Percentiles rank a stretch among this genome's conserved stretches.
These are phyloP conservation scores for Amanita phalloides DNA, from an alignment of 768 basidiomycete species.

Conservation along the genomic window DNA sequence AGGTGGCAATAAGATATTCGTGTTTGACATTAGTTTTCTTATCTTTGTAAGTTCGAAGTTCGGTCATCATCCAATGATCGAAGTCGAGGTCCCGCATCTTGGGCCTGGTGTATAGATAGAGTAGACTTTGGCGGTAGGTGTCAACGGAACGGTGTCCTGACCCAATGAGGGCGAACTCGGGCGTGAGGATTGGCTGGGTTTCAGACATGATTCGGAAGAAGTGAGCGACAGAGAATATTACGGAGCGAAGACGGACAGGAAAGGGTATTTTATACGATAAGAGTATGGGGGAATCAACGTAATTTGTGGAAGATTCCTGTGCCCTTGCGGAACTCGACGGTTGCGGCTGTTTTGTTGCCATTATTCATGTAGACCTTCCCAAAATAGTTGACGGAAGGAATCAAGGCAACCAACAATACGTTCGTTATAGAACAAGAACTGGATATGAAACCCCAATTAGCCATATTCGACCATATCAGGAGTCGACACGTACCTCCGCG, in stretches of 20 bases:
- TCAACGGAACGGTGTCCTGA: not conserved
- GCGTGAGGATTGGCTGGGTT: not conserved
- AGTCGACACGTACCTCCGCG: not conserved
- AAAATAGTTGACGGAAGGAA: not conserved
- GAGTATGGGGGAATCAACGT: not conserved
- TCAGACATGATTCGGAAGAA: not conserved
- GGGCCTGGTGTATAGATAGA: not conserved
- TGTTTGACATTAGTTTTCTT: not conserved
- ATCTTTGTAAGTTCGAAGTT: not conserved
- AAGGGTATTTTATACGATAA: not conserved
- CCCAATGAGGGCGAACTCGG: not conserved
- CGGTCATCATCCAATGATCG: not conserved
- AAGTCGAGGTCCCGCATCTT: not conserved
- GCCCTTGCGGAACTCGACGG: not conserved
- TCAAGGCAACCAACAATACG: not conserved
- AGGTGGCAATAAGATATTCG: not conserved
- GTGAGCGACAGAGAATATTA: not conserved
- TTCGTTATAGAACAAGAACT: not conserved
- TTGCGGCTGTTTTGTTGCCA: not conserved
- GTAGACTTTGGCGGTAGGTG: not conserved
- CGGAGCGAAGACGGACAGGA: not conserved
- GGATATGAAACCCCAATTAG: not conserved
- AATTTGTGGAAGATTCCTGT: not conserved
- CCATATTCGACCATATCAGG: not conserved
- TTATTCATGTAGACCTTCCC: not conserved